These are phyloP conservation scores for Annona cherimola DNA, from an alignment of 164 flowering plant species.

Conservation along the genomic window DNA sequence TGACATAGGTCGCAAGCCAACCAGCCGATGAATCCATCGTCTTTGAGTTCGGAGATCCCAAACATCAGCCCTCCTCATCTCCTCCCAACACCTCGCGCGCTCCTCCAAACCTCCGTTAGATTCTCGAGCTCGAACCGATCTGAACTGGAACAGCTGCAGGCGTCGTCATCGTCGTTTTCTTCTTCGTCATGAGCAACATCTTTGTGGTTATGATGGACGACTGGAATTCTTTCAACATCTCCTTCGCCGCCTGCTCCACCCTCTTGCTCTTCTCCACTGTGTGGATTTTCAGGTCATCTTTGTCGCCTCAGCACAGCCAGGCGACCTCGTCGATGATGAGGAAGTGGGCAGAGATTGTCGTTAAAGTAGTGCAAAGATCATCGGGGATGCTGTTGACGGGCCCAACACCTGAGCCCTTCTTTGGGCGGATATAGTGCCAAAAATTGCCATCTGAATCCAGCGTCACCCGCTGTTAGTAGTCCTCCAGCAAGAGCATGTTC, in stretches of 20 bases:
- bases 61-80: too few relatives aligned
- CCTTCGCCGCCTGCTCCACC: slow-evolving; percentile 46
- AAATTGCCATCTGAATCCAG: slow-evolving; percentile 43
- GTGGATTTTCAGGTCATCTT: slow-evolving; percentile 20
- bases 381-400: background rate
- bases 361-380: background rate
- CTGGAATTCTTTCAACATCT: slow-evolving; percentile 38
- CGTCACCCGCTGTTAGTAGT: slow-evolving; percentile 30
- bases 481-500: background rate
- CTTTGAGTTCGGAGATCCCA: too few relatives aligned
- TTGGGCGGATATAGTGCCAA: background rate
- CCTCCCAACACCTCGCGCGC: too few relatives aligned
- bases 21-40: too few relatives aligned
- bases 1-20: too few relatives aligned
- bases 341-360: too few relatives aligned
- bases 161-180: slow-evolving; percentile 57
- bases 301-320: too few relatives aligned
- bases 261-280: slow-evolving; percentile 38
- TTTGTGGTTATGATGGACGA: slow-evolving; percentile 5
- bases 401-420: background rate
- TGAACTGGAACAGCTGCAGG: slow-evolving; percentile 76
- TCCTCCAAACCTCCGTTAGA: slow-evolving; percentile 48
- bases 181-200: slow-evolving; percentile 25
- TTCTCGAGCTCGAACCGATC: slow-evolving; percentile 90
- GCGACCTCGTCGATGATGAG: too few relatives aligned